Evolutionary conservation across 176 grass and related monocot genomes (phyloP), one percentile per base, ranked within the genome.

Genomic region (Rhipidocladum racemiflorum): DNA sequence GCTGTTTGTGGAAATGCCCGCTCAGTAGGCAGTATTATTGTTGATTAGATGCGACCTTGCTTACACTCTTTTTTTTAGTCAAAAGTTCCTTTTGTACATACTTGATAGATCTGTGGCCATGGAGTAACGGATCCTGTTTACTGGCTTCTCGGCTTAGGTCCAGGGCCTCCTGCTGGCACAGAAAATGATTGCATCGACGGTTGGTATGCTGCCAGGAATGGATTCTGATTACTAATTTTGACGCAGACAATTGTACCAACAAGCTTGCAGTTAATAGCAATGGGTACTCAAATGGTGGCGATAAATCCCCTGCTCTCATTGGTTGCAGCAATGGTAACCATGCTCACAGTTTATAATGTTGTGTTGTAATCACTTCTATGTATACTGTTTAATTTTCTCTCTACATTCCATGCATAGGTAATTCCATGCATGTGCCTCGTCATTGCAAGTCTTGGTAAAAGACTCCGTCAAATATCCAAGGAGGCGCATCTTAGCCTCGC

Each of bases 261-360:
- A 78, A 86, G 79, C 78, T 80, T 96, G 76, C 93, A 96, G 50
- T 61, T 93, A 54, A 50, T 96, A 74, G 86, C 83, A 23, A 96
- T 96, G 90, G 76, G 80, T 68, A 70, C 65, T 89, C 93, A 96
- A 70, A 92, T 96, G 90, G 83, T 96, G 77, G 50, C 59, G 32
- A 79, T 93, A 64, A 87, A 85, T 74, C 90, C 90, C 0, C 17
- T 79, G 11, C 80, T 96, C 39, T 96, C 93, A 39, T 13, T 92
- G 44, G 43, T 91, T 68, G 80, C 87, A 51, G 78, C 75, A 36
- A 78, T 76, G 90, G 93, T 92, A 81, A 21, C 40, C 24, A 66
- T 80, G 65, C 28, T 68, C 56, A 74, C 28, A 50, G 14, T 75
- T 65, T 15, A 21, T 12, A 53, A 51, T 43, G 1, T 71, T 78